phyloP scores from a whole-genome alignment of 2,329 filamentous ascomycete genomes.

The Cordyceps javanica region DNA sequence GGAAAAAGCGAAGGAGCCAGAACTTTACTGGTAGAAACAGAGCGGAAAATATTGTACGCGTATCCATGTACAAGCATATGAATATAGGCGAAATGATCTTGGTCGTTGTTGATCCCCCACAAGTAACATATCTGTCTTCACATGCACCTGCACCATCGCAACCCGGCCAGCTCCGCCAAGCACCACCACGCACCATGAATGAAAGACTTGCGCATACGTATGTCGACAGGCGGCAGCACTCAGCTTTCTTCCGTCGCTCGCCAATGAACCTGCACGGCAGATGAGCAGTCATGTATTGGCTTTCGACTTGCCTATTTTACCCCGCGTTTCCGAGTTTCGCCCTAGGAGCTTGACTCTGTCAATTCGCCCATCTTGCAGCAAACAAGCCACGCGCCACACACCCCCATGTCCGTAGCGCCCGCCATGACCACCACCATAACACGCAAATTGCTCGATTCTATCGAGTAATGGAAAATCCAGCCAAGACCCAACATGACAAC shows the following conservation, averaged over 20 bases:
- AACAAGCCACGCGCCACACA: background rate
- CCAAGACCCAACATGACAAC: background rate
- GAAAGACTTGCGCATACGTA: background rate
- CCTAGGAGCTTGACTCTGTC: too few relatives aligned
- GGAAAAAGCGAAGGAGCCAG: too few relatives aligned
- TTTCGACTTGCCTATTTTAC: background rate
- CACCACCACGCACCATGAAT: too few relatives aligned
- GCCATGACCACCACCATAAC: background rate
- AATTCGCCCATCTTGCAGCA: background rate
- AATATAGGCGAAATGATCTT: too few relatives aligned
- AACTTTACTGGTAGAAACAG: too few relatives aligned
- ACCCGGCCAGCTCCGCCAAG: conserved; percentile 1
- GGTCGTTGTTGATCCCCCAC: too few relatives aligned
- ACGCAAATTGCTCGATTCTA: conserved; percentile 7
- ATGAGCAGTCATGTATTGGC: background rate
- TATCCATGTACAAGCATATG: too few relatives aligned
- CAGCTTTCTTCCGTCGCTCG: background rate
- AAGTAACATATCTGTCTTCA: too few relatives aligned
- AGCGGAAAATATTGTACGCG: too few relatives aligned
- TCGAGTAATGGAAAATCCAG: conserved; percentile 7
- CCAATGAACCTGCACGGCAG: background rate
- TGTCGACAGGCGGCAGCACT: background rate
- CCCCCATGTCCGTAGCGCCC: background rate
- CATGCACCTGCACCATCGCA: too few relatives aligned
- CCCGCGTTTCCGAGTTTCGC: background rate